Base-by-base conservation (phyloP, 345 rosid species). In the Boechera stricta region DNA sequence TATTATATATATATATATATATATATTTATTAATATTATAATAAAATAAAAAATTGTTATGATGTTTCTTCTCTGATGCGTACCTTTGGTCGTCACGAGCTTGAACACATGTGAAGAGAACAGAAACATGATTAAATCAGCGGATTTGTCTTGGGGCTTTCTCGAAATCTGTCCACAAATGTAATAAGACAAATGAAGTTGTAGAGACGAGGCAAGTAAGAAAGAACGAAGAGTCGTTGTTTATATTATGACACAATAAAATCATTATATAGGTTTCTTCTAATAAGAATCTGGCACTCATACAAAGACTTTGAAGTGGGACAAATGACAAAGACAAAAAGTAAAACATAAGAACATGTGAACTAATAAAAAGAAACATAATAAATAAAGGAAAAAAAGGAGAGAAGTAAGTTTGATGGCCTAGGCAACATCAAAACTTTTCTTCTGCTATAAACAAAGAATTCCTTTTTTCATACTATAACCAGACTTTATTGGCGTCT, bases 391-490 rank as follows among this genome's bases (percentile, higher is more conserved):
- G 11, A 0, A 1, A 21, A n/a, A 42, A 66, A 4, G 45, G 41
- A 59, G 67, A 60, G 39, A 21, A 8, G 79, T 52, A 60, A 69
- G 80, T 32, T 60, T 18, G 31, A 24, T 76, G 69, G 63, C 52
- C 61, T 51, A 68, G 68, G 73, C 79, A 70, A 76, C 69, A 68
- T 51, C 63, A 15, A 36, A 58, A 59, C 53, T 73, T 79, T 79
- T 53, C 82, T 79, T 79, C 62, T 41, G 52, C 58, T 73, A 28
- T 62, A 79, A 73, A 79, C 74, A 73, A 79, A 79, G 82, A 67
- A 78, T 76, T 78, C 32, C 13, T 16, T 66, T 31, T 45, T 38
- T 58, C 35, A 4, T 8, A 10, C 16, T 9, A 10, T 8, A 7
- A 10, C 11, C 5, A 24, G 11, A 10, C n/a, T 12, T 54, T 11